Conservation (phyloP, 805 yeast genomes). For the Wickerhamiella hasegawae region DNA sequence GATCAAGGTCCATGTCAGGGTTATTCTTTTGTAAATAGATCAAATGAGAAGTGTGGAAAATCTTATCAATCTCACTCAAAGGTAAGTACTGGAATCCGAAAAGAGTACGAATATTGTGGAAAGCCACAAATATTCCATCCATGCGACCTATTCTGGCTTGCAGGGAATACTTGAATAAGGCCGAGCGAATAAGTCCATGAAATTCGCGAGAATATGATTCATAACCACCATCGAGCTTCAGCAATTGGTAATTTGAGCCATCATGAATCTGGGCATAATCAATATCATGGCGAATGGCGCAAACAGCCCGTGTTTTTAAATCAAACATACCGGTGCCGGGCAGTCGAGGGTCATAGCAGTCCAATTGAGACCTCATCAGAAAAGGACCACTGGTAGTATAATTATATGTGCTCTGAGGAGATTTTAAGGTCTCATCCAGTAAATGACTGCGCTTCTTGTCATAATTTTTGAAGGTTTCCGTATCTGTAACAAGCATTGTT, state of each 20-base stretch:
- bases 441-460: slow-evolving; percentile 15
- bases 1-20: slow-evolving; percentile 14
- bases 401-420: slow-evolving; percentile 35
- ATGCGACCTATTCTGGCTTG: slow-evolving; percentile 92
- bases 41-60: slow-evolving; percentile 34
- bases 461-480: slow-evolving; percentile 32
- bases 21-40: slow-evolving; percentile 9
- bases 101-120: slow-evolving; percentile 62
- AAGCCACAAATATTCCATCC: slow-evolving; percentile 93
- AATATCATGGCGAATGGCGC: slow-evolving; percentile 68
- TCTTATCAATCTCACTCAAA: slow-evolving; percentile 49
- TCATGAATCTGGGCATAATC: slow-evolving; percentile 39
- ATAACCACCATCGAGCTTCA: slow-evolving; percentile 40
- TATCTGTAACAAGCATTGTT: slow-evolving; percentile 47
- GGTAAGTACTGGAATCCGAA: slow-evolving; percentile 89
- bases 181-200: slow-evolving; percentile 56
- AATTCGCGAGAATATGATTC: slow-evolving; percentile 78
- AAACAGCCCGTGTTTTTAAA: slow-evolving; percentile 79
- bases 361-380: slow-evolving; percentile 79
- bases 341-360: slow-evolving; percentile 55
- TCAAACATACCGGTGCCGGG: slow-evolving; percentile 92
- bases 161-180: slow-evolving; percentile 67
- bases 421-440: slow-evolving; percentile 1
- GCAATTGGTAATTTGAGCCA: slow-evolving; percentile 53
- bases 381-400: slow-evolving; percentile 56